Evolutionary conservation across 768 basidiomycete species (phyloP).

Genomic region (Vararia minispora): DNA sequence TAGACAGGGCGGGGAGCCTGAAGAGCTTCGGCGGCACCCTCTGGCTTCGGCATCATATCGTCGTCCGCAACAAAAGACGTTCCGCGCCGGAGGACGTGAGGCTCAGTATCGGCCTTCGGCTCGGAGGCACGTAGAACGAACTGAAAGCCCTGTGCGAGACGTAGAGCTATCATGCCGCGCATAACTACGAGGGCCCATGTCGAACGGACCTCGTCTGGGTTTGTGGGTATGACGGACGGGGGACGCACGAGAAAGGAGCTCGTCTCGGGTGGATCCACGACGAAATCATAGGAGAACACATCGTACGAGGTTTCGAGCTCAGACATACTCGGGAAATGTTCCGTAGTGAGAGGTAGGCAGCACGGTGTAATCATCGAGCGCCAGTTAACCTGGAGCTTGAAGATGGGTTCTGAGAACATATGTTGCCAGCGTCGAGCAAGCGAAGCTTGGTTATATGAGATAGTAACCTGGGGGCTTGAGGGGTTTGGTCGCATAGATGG

Average conservation of each 20-base stretch:
- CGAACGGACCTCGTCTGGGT: constrained; percentile 45
- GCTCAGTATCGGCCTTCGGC: constrained; percentile 20
- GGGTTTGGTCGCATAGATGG: constrained; percentile 49
- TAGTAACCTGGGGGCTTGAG: constrained; percentile 43
- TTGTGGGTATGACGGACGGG: constrained; percentile 33
- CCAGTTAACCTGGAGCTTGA: constrained; percentile 90
- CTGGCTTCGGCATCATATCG: constrained; percentile 39
- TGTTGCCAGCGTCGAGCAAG: constrained; percentile 91
- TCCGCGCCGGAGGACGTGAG: constrained; percentile 30
- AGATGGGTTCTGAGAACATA: constrained; percentile 58
- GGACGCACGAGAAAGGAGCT: constrained; percentile 77
- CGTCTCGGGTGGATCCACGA: constrained; percentile 77
- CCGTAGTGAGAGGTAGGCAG: constrained; percentile 84
- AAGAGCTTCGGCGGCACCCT: constrained; percentile 57
- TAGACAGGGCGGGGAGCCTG: constrained; percentile 71
- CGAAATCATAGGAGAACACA: constrained; percentile 80
- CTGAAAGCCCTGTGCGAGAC: constrained; percentile 91
- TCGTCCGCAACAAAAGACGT: constrained; percentile 52
- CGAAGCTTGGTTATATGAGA: constrained; percentile 53
- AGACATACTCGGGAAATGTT: constrained; percentile 68
- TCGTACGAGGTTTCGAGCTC: constrained; percentile 73
- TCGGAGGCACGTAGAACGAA: constrained; percentile 48
- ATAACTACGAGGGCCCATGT: constrained; percentile 75
- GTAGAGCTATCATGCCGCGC: constrained; percentile 88
- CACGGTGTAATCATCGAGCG: constrained; percentile 73